These are phyloP conservation scores for Jacaranda mimosifolia DNA, from an alignment of 257 asterid genomes.

Conservation along the genomic window DNA sequence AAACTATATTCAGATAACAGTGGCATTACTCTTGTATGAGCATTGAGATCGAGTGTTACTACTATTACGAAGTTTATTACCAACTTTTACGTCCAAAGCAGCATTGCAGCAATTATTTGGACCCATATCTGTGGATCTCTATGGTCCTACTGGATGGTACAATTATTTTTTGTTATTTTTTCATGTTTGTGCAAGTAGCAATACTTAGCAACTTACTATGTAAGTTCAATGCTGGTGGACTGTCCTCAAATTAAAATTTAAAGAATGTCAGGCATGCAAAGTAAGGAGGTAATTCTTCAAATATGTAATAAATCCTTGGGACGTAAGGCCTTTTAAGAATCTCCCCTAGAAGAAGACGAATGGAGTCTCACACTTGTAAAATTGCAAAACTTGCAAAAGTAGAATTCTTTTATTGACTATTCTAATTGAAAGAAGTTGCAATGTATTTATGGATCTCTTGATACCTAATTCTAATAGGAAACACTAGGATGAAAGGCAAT, in stretches of 20 bases:
- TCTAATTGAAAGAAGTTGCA: background rate
- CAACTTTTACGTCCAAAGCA: background rate
- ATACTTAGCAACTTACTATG: background rate
- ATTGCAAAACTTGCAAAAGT: too few relatives aligned
- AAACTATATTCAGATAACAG: background rate
- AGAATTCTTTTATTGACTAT: background rate
- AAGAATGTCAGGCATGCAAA: background rate
- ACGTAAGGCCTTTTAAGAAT: background rate
- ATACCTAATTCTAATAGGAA: background rate
- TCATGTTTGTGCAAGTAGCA: background rate
- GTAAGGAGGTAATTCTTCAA: background rate
- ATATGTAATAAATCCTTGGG: background rate
- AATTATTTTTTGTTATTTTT: too few relatives aligned
- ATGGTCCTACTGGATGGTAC: background rate
- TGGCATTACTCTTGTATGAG: background rate
- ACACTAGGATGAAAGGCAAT: background rate
- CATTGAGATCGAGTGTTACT: background rate
- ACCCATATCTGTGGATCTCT: background rate
- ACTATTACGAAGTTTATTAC: background rate
- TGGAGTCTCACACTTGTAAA: background rate
- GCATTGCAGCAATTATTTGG: background rate
- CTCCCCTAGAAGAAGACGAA: background rate
- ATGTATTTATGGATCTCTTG: background rate
- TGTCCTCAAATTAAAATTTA: background rate
- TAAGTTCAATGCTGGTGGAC: background rate